phyloP scores from a whole-genome alignment of 345 rosid genomes.

The Populus pruinosa region DNA sequence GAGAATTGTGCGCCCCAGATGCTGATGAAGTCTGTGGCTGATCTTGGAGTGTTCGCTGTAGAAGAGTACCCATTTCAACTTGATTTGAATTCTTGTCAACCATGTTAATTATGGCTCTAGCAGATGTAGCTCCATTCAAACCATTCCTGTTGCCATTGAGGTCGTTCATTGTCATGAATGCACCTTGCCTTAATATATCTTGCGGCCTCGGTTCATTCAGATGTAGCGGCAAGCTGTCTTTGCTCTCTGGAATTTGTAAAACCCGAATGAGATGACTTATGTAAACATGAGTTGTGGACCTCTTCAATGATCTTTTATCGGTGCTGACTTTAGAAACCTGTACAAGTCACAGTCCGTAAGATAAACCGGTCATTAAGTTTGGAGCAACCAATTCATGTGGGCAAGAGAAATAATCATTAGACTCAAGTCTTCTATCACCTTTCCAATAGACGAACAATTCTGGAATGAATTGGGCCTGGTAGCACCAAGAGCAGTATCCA shows the following conservation, averaged over 20 bases:
- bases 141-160: slow-evolving; percentile 18
- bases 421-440: slow-evolving; percentile 30
- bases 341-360: slow-evolving; percentile 15
- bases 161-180: slow-evolving; percentile 24
- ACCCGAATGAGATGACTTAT: slow-evolving; percentile 55
- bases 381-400: not conserved
- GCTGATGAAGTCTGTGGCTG: slow-evolving; percentile 20
- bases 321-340: slow-evolving; percentile 32
- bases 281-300: slow-evolving; percentile 58
- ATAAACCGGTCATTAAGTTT: not conserved
- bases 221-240: slow-evolving; percentile 26
- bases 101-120: slow-evolving; percentile 1
- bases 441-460: slow-evolving; percentile 29
- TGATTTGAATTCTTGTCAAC: slow-evolving; percentile 24
- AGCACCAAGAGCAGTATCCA: slow-evolving; percentile 40
- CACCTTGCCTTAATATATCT: slow-evolving; percentile 31
- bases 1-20: slow-evolving; percentile 23
- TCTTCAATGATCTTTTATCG: slow-evolving; percentile 43
- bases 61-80: slow-evolving; percentile 25
- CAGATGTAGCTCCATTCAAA: slow-evolving; percentile 16
- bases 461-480: slow-evolving; percentile 28
- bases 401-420: not conserved
- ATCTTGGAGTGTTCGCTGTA: slow-evolving; percentile 27
- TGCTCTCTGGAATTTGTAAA: slow-evolving; percentile 35
- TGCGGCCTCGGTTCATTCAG: slow-evolving; percentile 30